Conservation (phyloP, 75 land plant species). For the Adiantum capillusveneris region DNA sequence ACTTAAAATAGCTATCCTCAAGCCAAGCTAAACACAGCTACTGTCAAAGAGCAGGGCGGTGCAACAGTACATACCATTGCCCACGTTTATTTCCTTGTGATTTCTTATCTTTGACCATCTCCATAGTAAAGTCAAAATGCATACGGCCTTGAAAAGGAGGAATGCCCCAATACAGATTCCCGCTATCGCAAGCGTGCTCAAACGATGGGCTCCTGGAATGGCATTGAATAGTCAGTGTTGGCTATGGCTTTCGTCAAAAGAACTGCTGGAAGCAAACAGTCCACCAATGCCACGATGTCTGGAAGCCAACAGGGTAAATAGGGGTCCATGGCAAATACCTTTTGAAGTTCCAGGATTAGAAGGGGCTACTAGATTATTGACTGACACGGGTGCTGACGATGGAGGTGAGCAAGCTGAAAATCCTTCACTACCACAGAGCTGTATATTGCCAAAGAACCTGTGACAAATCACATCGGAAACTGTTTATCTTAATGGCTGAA, state of each 20-base stretch:
- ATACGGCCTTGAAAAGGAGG: conserved; percentile 11
- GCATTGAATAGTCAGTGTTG: not conserved
- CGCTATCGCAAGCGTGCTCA: conserved; percentile 10
- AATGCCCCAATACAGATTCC: conserved; percentile 10
- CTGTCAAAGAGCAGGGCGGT: no score
- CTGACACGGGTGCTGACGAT: not conserved
- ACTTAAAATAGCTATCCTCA: not conserved
- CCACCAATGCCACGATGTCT: no score
- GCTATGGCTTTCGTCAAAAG: no score
- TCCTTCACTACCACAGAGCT: not conserved
- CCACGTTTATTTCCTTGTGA: conserved; percentile 11
- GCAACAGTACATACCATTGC: conserved; percentile 8
- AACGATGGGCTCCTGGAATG: not conserved
- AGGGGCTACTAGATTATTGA: no score
- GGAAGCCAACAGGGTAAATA: not conserved
- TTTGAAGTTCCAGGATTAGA: no score
- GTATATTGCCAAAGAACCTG: not conserved
- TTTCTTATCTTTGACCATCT: conserved; percentile 3
- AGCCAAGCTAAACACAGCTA: not conserved
- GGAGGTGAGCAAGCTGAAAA: not conserved
- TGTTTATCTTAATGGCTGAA: no score
- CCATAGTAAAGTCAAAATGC: conserved; percentile 2
- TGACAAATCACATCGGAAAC: no score
- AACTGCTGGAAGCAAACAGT: no score
- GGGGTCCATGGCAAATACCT: no score